Evolutionary conservation across 1,139 yeast genomes (phyloP).

Genomic region (Candida dubliniensis): DNA sequence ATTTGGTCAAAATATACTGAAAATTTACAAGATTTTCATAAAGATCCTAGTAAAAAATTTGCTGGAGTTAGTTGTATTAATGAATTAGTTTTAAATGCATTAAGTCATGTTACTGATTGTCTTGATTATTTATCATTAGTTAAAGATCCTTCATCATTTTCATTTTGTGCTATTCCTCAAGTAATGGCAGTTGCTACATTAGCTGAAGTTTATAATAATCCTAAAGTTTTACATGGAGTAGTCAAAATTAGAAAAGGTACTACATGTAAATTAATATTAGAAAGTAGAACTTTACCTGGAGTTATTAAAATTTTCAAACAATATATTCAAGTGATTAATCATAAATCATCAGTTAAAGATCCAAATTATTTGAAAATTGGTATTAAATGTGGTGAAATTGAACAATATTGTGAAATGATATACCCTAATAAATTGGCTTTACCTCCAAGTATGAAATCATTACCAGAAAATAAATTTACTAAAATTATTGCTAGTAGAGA

Average conservation of each 20-base stretch:
- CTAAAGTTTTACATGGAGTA: conserved; percentile 63
- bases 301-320: conserved; percentile 74
- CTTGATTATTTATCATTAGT: conserved; percentile 75
- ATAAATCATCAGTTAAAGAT: conserved; percentile 73
- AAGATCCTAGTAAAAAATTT: conserved; percentile 39
- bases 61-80: conserved; percentile 73
- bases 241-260: conserved; percentile 94
- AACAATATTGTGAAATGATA: conserved; percentile 77
- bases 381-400: conserved; percentile 82
- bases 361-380: conserved; percentile 87
- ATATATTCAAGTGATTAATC: conserved; percentile 75
- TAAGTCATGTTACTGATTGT: conserved; percentile 76
- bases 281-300: conserved; percentile 72
- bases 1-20: conserved; percentile 83
- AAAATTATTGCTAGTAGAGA: conserved; percentile 28
- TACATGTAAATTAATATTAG: conserved; percentile 73
- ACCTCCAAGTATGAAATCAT: conserved; percentile 30
- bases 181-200: conserved; percentile 97
- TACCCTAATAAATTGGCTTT: conserved; percentile 48
- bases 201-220: conserved; percentile 82
- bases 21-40: conserved; percentile 58
- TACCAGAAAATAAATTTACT: conserved; percentile 21
- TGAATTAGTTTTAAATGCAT: conserved; percentile 77
- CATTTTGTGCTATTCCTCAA: conserved; percentile 96
- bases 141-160: conserved; percentile 79